Evolutionary conservation across 1,284 basidiomycete species (phyloP).

Genomic region (Neonothopanus nambi): DNA sequence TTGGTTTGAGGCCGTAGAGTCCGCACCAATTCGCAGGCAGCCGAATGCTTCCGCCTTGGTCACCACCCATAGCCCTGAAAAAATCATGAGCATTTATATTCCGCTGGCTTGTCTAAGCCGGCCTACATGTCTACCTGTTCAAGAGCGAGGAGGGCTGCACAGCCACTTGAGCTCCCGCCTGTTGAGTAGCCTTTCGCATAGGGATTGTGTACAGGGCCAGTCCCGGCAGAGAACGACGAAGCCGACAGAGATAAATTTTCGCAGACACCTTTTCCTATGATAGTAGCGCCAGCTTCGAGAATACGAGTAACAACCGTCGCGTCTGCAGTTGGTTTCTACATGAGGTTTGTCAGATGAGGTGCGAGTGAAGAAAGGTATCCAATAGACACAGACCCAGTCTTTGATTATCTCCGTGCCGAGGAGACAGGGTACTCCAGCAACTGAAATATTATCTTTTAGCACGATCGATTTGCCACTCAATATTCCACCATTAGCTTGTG

Average conservation of each 20-base stretch:
- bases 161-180: slow-evolving; percentile 14
- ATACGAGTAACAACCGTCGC: slow-evolving; percentile 15
- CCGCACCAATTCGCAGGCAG: slow-evolving; percentile 14
- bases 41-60: slow-evolving; percentile 14
- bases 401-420: slow-evolving; percentile 13
- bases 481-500: not conserved
- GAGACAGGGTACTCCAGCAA: slow-evolving; percentile 11
- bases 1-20: slow-evolving; percentile 14
- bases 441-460: slow-evolving; percentile 11
- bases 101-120: too few species aligned
- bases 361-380: not conserved
- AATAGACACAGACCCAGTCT: slow-evolving; percentile 7
- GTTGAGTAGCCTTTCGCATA: slow-evolving; percentile 13
- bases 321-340: slow-evolving; percentile 11
- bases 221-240: slow-evolving; percentile 13
- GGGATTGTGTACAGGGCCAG: slow-evolving; percentile 16
- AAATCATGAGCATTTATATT: not conserved
- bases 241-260: slow-evolving; percentile 16
- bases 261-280: slow-evolving; percentile 14
- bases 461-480: slow-evolving; percentile 3
- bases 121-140: slow-evolving; percentile 10
- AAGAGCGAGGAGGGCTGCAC: slow-evolving; percentile 11
- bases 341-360: not conserved
- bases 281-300: slow-evolving; percentile 14
- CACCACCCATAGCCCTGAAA: slow-evolving; percentile 13